Evolutionary conservation across 768 basidiomycete genomes (phyloP), one percentile per base, ranked within the genome.

Genomic region (Cystofilobasidium macerans): DNA sequence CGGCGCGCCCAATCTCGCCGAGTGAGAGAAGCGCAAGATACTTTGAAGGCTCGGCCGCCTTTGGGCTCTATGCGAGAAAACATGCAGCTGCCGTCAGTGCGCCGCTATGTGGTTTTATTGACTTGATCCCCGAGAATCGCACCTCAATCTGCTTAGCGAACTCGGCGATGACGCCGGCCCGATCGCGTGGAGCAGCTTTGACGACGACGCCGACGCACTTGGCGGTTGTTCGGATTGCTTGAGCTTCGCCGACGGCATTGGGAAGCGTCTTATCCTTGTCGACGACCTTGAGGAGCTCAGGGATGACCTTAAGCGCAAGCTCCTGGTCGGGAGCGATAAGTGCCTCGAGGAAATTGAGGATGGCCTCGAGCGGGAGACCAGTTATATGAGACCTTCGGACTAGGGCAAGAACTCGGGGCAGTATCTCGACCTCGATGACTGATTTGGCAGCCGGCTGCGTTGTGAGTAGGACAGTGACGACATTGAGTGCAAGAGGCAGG

Each of bases 1-100:
- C 85, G 72, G 85, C 86, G 38, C 93, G 85, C 36, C 94, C 95
- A 45, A 98, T 81, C 75, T 98, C 95, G 56, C 95, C 95, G 58
- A 98, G 80, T 45, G 90, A 86, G 18, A 95, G 79, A 62, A 98
- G 79, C 70, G 89, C 88, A 28, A 99, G 81, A 36, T 90, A 85
- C 9, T 89, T 81, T 45, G 85, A 79, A 1, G 83, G 80, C 69
- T 83, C 83, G 9, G 85, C 82, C 74, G 78, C 77, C 42, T 68
- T 30, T 30, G 63, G 53, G 69, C 70, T 30, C 62, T 40, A 48
- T 22, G 26, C 36, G 42, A n/a, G 40, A 65, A 4, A 14, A n/a
- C 14, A 60, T 2, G 1, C 36, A 30, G 12, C 24, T 16, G 22
- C n/a, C n/a, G n/a, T n/a, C n/a, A n/a, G n/a, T n/a, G n/a, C n/a